Evolutionary conservation across 2,329 filamentous ascomycete species (phyloP).

Genomic region (Hypoxylon sp.): DNA sequence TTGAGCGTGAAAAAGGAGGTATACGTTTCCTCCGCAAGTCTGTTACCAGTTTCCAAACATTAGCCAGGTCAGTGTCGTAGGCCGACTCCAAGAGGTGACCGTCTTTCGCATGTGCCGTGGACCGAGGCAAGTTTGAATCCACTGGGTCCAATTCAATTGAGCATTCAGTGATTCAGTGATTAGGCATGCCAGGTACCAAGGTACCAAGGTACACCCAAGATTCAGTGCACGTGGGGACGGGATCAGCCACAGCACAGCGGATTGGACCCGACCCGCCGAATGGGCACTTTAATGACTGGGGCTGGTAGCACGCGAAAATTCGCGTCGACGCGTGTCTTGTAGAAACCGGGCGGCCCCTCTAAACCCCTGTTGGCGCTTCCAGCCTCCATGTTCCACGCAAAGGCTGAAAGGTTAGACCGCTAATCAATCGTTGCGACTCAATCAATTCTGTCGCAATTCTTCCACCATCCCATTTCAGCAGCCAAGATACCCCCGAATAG

Average conservation of each 20-base stretch:
- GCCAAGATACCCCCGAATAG: constrained; percentile 31
- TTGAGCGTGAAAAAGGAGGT: neutral
- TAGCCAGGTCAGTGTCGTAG: constrained; percentile 5
- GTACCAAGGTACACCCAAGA: constrained; percentile 18
- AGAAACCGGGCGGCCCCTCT: constrained; percentile 12
- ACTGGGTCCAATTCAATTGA: constrained; percentile 19
- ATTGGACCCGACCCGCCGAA: constrained; percentile 9
- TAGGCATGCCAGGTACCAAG: constrained; percentile 21
- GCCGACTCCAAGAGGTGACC: constrained; percentile 3
- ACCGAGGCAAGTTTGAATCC: constrained; percentile 47
- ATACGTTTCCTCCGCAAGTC: neutral
- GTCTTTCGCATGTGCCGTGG: constrained; percentile 42
- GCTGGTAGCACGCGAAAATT: constrained; percentile 53
- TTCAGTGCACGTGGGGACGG: constrained; percentile 1
- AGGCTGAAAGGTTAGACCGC: constrained; percentile 17
- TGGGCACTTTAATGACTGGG: constrained; percentile 46
- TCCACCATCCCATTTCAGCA: constrained; percentile 42
- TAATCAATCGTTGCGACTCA: constrained; percentile 47
- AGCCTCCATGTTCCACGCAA: constrained; percentile 39
- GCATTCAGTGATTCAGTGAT: neutral
- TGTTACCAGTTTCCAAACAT: constrained; percentile 21
- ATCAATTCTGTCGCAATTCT: constrained; percentile 46
- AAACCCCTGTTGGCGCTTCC: constrained; percentile 30
- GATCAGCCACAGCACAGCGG: constrained; percentile 9
- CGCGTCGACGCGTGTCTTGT: constrained; percentile 46